A percentile compares a stretch with the other conserved stretches of the same genome.
These are phyloP conservation scores for Aquanectria penicillioides DNA, from an alignment of 2,329 filamentous ascomycete species.

Conservation along the genomic window DNA sequence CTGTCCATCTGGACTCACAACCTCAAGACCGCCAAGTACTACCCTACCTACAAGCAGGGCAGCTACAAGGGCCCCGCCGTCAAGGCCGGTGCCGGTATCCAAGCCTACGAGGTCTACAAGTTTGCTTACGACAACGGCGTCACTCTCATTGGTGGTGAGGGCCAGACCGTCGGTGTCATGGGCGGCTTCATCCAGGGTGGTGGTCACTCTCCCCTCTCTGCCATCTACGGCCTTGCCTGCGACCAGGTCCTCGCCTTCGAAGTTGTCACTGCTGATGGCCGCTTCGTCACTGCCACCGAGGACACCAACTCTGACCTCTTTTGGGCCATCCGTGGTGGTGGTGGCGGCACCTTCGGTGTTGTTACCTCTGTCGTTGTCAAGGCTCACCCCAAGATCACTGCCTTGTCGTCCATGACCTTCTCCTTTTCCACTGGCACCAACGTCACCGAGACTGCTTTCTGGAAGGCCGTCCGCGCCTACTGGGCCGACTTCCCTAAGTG, in stretches of 20 bases:
- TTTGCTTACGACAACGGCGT: conserved; percentile 57
- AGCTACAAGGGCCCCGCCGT: conserved; percentile 62
- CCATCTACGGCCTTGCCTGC: conserved; percentile 64
- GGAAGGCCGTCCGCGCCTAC: conserved; percentile 39
- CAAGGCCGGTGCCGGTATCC: conserved; percentile 63
- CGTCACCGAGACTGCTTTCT: conserved; percentile 41
- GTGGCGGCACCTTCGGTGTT: conserved; percentile 59
- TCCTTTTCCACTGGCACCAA: conserved; percentile 32
- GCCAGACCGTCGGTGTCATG: conserved; percentile 63
- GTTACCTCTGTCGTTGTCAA: conserved; percentile 51
- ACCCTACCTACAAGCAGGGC: conserved; percentile 50
- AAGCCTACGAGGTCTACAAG: conserved; percentile 56
- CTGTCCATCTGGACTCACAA: conserved; percentile 53
- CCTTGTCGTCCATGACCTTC: conserved; percentile 44
- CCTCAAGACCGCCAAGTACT: conserved; percentile 53
- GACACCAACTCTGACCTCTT: conserved; percentile 64
- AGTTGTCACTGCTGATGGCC: conserved; percentile 62
- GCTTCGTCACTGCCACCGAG: conserved; percentile 54
- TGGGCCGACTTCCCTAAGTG: conserved; percentile 38
- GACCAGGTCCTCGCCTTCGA: conserved; percentile 67
- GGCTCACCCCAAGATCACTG: conserved; percentile 45
- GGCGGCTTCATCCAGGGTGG: conserved; percentile 71
- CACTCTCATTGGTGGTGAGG: conserved; percentile 64
- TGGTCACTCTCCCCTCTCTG: conserved; percentile 63
- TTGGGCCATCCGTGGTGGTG: conserved; percentile 69